Evolutionary conservation across 202 grass and related monocot species (phyloP).

Genomic region (Cymbopogon flexuosus): DNA sequence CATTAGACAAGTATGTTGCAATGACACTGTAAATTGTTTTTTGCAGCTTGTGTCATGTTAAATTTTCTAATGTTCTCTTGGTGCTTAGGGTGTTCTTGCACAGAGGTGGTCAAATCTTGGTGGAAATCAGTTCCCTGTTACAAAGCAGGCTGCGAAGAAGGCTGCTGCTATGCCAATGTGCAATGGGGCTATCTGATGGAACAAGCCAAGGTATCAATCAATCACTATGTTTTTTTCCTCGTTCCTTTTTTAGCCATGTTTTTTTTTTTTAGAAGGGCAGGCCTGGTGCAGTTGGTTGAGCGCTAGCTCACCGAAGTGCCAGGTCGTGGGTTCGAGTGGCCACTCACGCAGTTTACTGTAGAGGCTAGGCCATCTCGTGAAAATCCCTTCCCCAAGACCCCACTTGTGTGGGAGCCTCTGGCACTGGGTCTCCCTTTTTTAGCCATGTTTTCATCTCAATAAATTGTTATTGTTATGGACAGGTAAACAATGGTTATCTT

Average conservation of each 20-base stretch:
- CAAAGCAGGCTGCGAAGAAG: conserved; percentile 68
- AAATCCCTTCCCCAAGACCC: no score
- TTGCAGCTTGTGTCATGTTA: not conserved
- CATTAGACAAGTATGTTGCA: conserved; percentile 73
- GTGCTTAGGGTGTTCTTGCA: conserved; percentile 64
- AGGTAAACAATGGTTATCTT: conserved; percentile 62
- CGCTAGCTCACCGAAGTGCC: no score
- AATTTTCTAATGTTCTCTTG: conserved; percentile 12
- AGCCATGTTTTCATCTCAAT: conserved; percentile 28
- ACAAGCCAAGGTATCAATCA: conserved; percentile 63
- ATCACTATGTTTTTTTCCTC: not conserved
- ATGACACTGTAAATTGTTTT: not conserved
- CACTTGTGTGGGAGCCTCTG: no score
- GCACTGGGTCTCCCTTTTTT: no score
- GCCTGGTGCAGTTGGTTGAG: no score
- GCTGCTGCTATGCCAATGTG: conserved; percentile 50
- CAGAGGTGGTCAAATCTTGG: conserved; percentile 79
- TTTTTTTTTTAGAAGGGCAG: no score
- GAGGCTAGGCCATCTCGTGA: no score
- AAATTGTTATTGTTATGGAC: conserved; percentile 24
- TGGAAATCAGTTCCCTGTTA: conserved; percentile 64
- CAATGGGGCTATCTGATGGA: conserved; percentile 51
- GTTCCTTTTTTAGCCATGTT: conserved; percentile 1
- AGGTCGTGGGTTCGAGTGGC: no score
- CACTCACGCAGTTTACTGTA: no score